Conservation (phyloP, 768 basidiomycete genomes). For the Lactifluus pinguis region DNA sequence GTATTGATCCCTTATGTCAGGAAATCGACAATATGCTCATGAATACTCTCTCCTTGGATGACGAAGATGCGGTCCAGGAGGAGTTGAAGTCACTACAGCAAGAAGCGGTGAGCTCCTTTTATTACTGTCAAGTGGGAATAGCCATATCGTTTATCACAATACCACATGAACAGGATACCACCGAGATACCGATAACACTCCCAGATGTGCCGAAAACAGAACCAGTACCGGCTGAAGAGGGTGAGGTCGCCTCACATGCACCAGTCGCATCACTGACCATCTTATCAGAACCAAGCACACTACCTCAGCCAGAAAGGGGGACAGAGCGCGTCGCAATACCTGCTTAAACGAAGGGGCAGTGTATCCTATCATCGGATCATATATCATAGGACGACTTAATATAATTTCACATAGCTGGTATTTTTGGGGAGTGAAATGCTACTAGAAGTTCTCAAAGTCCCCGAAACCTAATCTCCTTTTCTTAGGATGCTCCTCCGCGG, state of each 20-base stretch:
- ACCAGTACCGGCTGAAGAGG: slow-evolving; percentile 31
- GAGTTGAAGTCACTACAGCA: slow-evolving; percentile 67
- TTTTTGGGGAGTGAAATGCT: slow-evolving; percentile 7
- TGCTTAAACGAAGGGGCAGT: slow-evolving; percentile 17
- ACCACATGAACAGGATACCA: slow-evolving; percentile 13
- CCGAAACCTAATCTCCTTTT: slow-evolving; percentile 84
- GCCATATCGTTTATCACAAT: slow-evolving; percentile 26
- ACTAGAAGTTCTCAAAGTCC: slow-evolving; percentile 77
- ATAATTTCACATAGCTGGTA: not conserved
- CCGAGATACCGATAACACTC: slow-evolving; percentile 30
- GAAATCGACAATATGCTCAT: slow-evolving; percentile 87
- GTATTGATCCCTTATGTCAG: slow-evolving; percentile 33
- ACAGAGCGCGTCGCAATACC: slow-evolving; percentile 25
- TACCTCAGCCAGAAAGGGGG: not conserved
- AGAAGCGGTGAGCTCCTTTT: slow-evolving; percentile 40
- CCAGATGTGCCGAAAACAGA: slow-evolving; percentile 46
- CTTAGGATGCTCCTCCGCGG: slow-evolving; percentile 54
- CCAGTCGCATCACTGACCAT: not conserved
- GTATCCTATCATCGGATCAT: slow-evolving; percentile 5
- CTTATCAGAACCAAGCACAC: slow-evolving; percentile 1
- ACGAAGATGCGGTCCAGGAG: slow-evolving; percentile 87
- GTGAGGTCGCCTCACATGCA: slow-evolving; percentile 21
- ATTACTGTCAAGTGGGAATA: not conserved
- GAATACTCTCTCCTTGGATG: slow-evolving; percentile 73
- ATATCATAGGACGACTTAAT: slow-evolving; percentile 13